Evolutionary conservation across 345 rosid species (phyloP).

Genomic region (Jatropha curcas): DNA sequence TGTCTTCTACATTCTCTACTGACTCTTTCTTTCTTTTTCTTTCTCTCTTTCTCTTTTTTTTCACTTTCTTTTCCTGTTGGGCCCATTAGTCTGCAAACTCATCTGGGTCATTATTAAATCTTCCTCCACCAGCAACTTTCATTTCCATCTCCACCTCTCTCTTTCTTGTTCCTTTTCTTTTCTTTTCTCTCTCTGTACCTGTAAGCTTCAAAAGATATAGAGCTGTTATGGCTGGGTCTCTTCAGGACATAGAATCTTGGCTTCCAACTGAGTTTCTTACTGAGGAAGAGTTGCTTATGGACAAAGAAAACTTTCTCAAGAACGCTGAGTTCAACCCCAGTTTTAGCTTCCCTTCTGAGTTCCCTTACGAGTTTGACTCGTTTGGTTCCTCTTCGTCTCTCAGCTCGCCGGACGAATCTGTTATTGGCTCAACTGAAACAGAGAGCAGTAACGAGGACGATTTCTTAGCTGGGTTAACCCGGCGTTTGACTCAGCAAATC

Average conservation of each 20-base stretch:
- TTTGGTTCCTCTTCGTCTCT: constrained; percentile 9
- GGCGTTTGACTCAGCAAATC: constrained; percentile 30
- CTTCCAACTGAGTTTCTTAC: constrained; percentile 20
- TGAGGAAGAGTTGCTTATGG: constrained; percentile 11
- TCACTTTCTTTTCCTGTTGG: not conserved
- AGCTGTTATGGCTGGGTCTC: not conserved
- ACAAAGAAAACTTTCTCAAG: not conserved
- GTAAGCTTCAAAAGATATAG: not conserved
- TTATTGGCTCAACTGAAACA: constrained; percentile 10
- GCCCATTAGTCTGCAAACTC: constrained; percentile 24
- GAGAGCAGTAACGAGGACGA: constrained; percentile 29
- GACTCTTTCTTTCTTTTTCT: not conserved
- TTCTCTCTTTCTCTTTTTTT: not conserved
- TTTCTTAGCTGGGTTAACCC: constrained; percentile 30
- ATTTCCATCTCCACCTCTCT: constrained; percentile 1
- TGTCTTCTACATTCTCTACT: constrained; percentile 50
- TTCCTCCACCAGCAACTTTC: constrained; percentile 21
- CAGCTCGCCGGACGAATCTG: constrained; percentile 22
- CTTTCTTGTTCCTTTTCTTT: not conserved
- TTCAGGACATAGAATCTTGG: constrained; percentile 1
- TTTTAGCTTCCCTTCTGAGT: constrained; percentile 29
- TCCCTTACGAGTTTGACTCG: constrained; percentile 35
- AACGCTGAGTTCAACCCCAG: constrained; percentile 10
- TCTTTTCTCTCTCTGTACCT: not conserved
- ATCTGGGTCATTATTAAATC: constrained; percentile 21